phyloP scores from a whole-genome alignment of 1,284 basidiomycete genomes.

The Thelephora terrestris region DNA sequence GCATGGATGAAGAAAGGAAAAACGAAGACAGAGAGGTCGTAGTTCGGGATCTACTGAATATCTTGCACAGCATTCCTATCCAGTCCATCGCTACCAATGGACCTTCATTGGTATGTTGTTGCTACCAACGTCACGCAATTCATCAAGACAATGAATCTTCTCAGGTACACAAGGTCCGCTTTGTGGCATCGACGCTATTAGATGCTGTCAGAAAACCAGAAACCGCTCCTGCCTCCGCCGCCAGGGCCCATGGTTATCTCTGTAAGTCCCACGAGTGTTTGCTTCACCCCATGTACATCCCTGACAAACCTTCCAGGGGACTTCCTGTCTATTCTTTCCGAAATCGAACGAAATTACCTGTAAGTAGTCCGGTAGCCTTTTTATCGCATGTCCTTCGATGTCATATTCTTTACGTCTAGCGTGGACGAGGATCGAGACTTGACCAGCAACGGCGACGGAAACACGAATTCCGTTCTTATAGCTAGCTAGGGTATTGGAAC shows the following conservation, averaged over 20 bases:
- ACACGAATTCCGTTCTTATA: slow-evolving; percentile 16
- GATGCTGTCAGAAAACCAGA: slow-evolving; percentile 79
- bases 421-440: slow-evolving; percentile 67
- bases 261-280: slow-evolving; percentile 35
- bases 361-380: slow-evolving; percentile 27
- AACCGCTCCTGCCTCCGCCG: slow-evolving; percentile 63
- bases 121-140: background rate
- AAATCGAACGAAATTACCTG: slow-evolving; percentile 82
- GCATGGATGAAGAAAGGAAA: slow-evolving; percentile 50
- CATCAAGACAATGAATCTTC: slow-evolving; percentile 2
- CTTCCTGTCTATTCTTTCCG: slow-evolving; percentile 79
- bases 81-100: slow-evolving; percentile 87
- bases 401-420: slow-evolving; percentile 27
- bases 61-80: slow-evolving; percentile 81
- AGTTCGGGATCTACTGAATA: slow-evolving; percentile 71
- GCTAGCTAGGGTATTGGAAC: slow-evolving; percentile 30
- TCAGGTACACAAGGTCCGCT: slow-evolving; percentile 79
- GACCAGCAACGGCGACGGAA: slow-evolving; percentile 43
- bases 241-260: slow-evolving; percentile 69
- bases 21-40: slow-evolving; percentile 66
- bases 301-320: slow-evolving; percentile 47
- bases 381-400: slow-evolving; percentile 2
- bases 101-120: slow-evolving; percentile 53
- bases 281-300: background rate
- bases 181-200: slow-evolving; percentile 78